Evolutionary conservation across 352 stramenopile species (phyloP), one percentile per base, ranked within the genome.

Genomic region (Globisporangium echinulatum): DNA sequence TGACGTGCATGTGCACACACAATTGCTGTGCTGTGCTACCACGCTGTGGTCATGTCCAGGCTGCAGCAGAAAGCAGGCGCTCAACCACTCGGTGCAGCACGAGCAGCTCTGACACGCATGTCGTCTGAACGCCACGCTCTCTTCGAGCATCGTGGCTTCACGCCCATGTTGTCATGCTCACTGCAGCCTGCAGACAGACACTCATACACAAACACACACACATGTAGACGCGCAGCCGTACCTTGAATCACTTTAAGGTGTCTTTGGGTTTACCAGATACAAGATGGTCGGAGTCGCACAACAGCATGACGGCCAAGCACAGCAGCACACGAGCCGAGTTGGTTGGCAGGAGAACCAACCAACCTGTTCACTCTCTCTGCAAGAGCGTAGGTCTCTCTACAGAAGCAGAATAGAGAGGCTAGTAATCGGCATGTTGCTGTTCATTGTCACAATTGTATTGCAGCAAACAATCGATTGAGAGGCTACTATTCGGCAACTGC

Each of bases 161-260:
- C 25, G 25, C 0, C 25, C 25, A 33, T 33, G 25, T 33, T 33
- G 25, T 33, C 25, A 33, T 33, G 25, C 25, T 33, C 2, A 2
- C 25, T 33, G 25, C 25, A 33, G 25, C 25, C 25, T 33, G 25
- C 25, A 33, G 25, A 19, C 46, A 47, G 1, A 40, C 14, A 10
- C 6, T 44, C 8, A 56, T 14, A 58, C 50, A 55, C 38, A 56
- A 36, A 56, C 13, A 56, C 15, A 58, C 4, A 54, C 19, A 49
- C 13, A 63, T 38, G 19, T 33, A 33, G 52, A 54, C 17, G 46
- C 14, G 39, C 38, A 42, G 33, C 39, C 70, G 48, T 67, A 93
- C 84, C 85, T 95, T 95, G 85, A 93, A 95, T 95, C 85, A 90
- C 67, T 93, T 95, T 93, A 93, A 95, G 84, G 85, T 79, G 82